phyloP scores from a whole-genome alignment of 805 yeast species.

The Torulaspora gathmanii region DNA sequence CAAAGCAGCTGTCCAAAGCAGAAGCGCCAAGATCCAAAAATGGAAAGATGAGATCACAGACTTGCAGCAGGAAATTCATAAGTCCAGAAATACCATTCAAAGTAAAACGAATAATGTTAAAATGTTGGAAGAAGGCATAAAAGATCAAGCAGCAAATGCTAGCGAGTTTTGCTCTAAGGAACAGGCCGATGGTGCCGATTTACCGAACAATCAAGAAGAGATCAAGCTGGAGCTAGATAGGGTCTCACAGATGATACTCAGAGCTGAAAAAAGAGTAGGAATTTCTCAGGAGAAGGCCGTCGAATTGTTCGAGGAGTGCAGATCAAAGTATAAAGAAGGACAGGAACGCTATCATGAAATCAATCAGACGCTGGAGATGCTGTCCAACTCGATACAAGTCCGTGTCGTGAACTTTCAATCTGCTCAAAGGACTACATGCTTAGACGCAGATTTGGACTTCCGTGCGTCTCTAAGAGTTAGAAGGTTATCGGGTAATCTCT shows the following conservation, averaged over 20 bases:
- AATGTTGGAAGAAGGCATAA: constrained; percentile 30
- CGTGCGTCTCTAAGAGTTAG: constrained; percentile 57
- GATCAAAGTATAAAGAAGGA: constrained; percentile 42
- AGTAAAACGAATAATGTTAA: constrained; percentile 30
- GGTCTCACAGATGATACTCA: constrained; percentile 44
- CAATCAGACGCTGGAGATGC: constrained; percentile 31
- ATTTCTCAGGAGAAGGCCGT: constrained; percentile 53
- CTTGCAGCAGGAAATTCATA: constrained; percentile 18
- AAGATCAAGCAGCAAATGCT: constrained; percentile 33
- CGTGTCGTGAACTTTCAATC: constrained; percentile 42
- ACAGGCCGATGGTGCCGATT: constrained; percentile 39
- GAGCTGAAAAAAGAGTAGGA: constrained; percentile 52
- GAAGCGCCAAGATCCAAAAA: constrained; percentile 21
- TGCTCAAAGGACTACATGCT: constrained; percentile 40
- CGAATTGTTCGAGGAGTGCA: constrained; percentile 42
- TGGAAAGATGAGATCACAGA: constrained; percentile 26
- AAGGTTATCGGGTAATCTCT: constrained; percentile 68
- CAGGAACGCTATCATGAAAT: constrained; percentile 39
- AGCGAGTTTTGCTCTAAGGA: constrained; percentile 44
- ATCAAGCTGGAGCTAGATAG: constrained; percentile 47
- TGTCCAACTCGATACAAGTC: constrained; percentile 39
- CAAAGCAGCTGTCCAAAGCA: constrained; percentile 15
- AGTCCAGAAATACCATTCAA: constrained; percentile 16
- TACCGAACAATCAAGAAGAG: constrained; percentile 43
- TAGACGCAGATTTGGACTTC: constrained; percentile 52